Percentiles rank a stretch among this genome's conserved stretches.
These are phyloP conservation scores for Rhizoclosmatium globosum DNA, from an alignment of 192 early-diverging fungal genomes.

Conservation along the genomic window DNA sequence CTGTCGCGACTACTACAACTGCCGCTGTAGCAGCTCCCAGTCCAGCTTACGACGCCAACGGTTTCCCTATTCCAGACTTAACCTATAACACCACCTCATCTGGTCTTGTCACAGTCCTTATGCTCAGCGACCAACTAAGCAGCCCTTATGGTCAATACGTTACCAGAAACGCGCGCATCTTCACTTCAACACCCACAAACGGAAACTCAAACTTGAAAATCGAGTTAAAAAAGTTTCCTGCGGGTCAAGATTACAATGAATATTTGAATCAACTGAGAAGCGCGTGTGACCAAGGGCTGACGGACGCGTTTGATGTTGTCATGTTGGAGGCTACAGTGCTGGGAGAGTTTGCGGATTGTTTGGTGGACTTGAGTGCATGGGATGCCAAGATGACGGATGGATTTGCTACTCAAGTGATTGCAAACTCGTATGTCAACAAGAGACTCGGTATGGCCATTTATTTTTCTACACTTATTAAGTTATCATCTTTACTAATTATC, in stretches of 20 bases:
- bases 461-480: background rate
- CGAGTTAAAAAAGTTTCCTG: slow-evolving; percentile 28
- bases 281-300: slow-evolving; percentile 39
- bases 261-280: slow-evolving; percentile 44
- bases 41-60: background rate
- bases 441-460: slow-evolving; percentile 41
- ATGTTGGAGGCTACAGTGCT: slow-evolving; percentile 39
- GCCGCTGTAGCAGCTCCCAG: background rate
- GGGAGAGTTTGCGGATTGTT: slow-evolving; percentile 50
- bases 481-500: background rate
- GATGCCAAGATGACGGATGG: slow-evolving; percentile 35
- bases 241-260: slow-evolving; percentile 26
- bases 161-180: background rate
- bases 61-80: slow-evolving; percentile 37
- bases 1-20: background rate
- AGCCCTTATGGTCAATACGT: slow-evolving; percentile 12
- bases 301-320: slow-evolving; percentile 47
- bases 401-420: slow-evolving; percentile 33
- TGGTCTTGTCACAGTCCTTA: slow-evolving; percentile 45
- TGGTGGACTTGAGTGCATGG: slow-evolving; percentile 51
- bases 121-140: slow-evolving; percentile 28
- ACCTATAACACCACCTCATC: slow-evolving; percentile 36
- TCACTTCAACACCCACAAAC: slow-evolving; percentile 9
- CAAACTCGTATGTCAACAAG: slow-evolving; percentile 40
- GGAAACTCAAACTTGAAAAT: slow-evolving; percentile 38